phyloP scores from a whole-genome alignment of 495 filamentous ascomycete genomes.

The Lentithecium fluviatile region DNA sequence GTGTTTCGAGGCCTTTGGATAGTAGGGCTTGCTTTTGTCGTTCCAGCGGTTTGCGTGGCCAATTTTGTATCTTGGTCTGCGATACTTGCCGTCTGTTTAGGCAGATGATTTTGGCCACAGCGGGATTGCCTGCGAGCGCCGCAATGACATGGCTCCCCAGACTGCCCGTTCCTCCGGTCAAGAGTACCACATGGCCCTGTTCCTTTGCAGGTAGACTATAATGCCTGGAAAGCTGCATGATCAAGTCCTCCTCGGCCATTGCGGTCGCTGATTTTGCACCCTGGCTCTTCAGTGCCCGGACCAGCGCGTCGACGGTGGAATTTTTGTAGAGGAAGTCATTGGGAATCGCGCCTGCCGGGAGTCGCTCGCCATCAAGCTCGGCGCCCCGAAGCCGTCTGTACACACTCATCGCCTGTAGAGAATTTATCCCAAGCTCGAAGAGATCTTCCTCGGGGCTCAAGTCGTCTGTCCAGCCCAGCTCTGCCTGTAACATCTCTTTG shows the following conservation, averaged over 20 bases:
- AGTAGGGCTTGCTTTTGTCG: background rate
- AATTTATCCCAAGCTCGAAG: conserved; percentile 47
- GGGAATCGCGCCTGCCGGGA: no score
- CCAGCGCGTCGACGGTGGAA: conserved; percentile 4
- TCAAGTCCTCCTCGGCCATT: background rate
- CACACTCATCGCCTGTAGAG: conserved; percentile 42
- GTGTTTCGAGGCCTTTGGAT: no score
- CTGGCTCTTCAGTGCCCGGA: background rate
- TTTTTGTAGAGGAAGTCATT: conserved; percentile 12
- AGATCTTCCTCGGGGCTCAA: conserved; percentile 36
- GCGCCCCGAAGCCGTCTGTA: conserved; percentile 30
- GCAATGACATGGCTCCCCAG: conserved; percentile 9
- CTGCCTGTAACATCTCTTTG: no score
- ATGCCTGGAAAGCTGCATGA: background rate
- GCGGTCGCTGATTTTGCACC: background rate
- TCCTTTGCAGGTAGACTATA: background rate
- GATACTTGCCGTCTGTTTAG: background rate
- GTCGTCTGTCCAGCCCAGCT: background rate
- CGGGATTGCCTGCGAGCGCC: background rate
- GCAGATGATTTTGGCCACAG: conserved; percentile 3
- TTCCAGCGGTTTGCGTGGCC: background rate
- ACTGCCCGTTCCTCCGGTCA: conserved; percentile 9
- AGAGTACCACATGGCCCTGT: background rate
- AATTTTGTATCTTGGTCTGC: no score
- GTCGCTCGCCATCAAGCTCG: background rate